Conservation (phyloP, 768 basidiomycete species). For the Suillus ampliporus region DNA sequence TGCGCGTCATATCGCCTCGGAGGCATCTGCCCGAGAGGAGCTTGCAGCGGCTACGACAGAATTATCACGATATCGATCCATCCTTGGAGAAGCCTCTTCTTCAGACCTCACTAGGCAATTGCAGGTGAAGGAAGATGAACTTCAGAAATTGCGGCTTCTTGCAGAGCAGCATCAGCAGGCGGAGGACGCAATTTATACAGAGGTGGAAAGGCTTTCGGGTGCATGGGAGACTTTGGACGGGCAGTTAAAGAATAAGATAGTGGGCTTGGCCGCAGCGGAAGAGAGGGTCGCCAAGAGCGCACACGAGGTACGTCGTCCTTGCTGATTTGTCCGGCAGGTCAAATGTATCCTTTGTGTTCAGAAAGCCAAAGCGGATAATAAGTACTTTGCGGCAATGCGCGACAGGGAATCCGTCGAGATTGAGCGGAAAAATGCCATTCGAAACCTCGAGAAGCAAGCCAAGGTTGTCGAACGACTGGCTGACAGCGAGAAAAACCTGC, state of each 20-base stretch:
- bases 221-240: constrained; percentile 87
- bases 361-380: constrained; percentile 97
- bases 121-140: constrained; percentile 69
- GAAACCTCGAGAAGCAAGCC: constrained; percentile 62
- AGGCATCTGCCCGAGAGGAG: constrained; percentile 55
- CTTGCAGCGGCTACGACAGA: constrained; percentile 51
- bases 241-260: constrained; percentile 84
- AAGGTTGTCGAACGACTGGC: constrained; percentile 68
- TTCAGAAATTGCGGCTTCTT: constrained; percentile 64
- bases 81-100: constrained; percentile 63
- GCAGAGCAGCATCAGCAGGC: constrained; percentile 69
- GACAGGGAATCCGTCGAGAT: constrained; percentile 83
- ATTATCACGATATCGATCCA: constrained; percentile 63
- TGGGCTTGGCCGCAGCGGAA: constrained; percentile 77
- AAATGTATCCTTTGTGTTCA: constrained; percentile 35
- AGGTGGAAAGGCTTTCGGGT: constrained; percentile 84
- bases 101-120: constrained; percentile 67
- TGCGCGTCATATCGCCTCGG: constrained; percentile 51
- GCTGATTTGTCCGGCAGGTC: neutral
- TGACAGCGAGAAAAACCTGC: constrained; percentile 67
- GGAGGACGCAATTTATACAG: constrained; percentile 78
- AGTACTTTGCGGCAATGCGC: constrained; percentile 89
- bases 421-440: constrained; percentile 69
- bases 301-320: constrained; percentile 63
- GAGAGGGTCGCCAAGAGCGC: constrained; percentile 67